Base-by-base conservation (phyloP, 495 filamentous ascomycete species). In the Chaetomium tenue region DNA sequence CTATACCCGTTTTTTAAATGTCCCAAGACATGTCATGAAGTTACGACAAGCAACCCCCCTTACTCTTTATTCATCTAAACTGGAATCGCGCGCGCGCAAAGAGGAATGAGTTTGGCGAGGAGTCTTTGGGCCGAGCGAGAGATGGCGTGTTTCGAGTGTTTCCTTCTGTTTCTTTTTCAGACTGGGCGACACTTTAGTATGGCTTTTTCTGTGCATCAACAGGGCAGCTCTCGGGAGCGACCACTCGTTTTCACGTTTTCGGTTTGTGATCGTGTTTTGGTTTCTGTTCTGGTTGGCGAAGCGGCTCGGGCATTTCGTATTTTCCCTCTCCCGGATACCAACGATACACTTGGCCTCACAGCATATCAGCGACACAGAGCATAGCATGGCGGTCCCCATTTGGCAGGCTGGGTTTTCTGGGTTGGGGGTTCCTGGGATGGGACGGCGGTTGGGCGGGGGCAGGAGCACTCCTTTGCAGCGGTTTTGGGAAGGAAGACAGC, bases 301-400 rank as follows among this genome's bases (percentile, higher is more conserved):
- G 58, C 58, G 58, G 57, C 20, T 58, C 58, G 33, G 33, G 33
- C 33, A 58, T 66, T 64, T 55, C 54, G 22, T 59, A 39, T 62
- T 62, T 50, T 62, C 39, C 37, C 22, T 51, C 44, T 48, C 46
- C 25, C 20, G 20, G 64, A 73, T 73, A 70, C 67, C 63, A 72
- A 72, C 46, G 40, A 71, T 74, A 74, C 72, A 74, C 50, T 69
- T 72, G 55, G 72, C 72, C 70, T 74, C 72, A 71, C 70, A 74
- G 72, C 72, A 74, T 60, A 63, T 40, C 63, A 69, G 46, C 60
- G 55, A 63, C 63, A 64, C 42, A 64, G 57, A 74, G 68, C 72
- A 74, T 74, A 68, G 66, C 72, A 62, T 55, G 60, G 61, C 40
- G 61, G 46, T 62, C 54, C 39, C 22, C 37, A 30, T 53, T 52